phyloP scores from a whole-genome alignment of 768 basidiomycete species.

The Podaxis rugospora region DNA sequence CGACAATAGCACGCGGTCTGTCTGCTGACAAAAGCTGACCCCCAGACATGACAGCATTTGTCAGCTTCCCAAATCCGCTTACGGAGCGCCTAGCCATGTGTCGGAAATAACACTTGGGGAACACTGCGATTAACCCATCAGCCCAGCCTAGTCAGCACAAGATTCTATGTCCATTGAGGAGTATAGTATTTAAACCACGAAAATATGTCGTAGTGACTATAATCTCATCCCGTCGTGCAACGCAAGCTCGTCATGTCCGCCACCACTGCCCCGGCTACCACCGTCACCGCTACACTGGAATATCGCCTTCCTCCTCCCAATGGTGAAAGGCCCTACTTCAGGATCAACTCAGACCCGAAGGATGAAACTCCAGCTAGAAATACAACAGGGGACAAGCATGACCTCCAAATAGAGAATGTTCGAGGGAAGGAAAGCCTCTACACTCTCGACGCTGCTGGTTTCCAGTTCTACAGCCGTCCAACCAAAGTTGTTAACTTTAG shows the following conservation, averaged over 20 bases:
- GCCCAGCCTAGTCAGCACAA: too few species aligned
- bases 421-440: slow-evolving; percentile 42
- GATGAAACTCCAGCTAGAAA: slow-evolving; percentile 20
- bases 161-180: too few species aligned
- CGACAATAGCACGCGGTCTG: too few species aligned
- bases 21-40: too few species aligned
- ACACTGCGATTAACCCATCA: too few species aligned
- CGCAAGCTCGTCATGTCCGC: neutral
- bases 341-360: slow-evolving; percentile 18
- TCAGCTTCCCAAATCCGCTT: too few species aligned
- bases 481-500: slow-evolving; percentile 41
- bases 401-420: slow-evolving; percentile 45
- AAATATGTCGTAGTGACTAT: too few species aligned
- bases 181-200: too few species aligned
- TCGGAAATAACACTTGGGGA: too few species aligned
- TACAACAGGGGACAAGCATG: slow-evolving; percentile 15
- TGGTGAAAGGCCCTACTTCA: slow-evolving; percentile 21
- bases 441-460: slow-evolving; percentile 46
- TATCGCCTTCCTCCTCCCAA: slow-evolving; percentile 15
- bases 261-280: neutral
- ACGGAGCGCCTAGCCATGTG: too few species aligned
- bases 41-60: too few species aligned
- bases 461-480: slow-evolving; percentile 33
- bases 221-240: too few species aligned
- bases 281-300: neutral